Base-by-base conservation (phyloP, 129 eudicot genomes). In the Lonicera japonica region DNA sequence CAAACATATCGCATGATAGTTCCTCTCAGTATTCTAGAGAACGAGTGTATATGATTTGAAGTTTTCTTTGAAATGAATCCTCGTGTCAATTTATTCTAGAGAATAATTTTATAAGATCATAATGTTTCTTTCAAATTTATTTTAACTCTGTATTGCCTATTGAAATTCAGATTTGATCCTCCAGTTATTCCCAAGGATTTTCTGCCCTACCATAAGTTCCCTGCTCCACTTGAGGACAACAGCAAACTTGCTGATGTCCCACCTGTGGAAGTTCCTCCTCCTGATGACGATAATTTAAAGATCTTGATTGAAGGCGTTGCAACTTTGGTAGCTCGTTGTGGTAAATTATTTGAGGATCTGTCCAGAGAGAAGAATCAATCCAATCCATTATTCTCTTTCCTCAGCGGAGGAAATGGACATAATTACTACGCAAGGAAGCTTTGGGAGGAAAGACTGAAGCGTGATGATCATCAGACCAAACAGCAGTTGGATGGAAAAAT, bases 241-340 rank as follows among this genome's bases (percentile, higher is more conserved):
- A 61, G 48, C 56, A 70, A 75, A 60, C 25, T 34, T 60, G 39
- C 64, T 36, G 88, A 76, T 66, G 70, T 57, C 17, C 82, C 96
- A 70, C 95, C 96, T 10, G 63, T 80, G n/a, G 95, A 85, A 54
- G 88, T 83, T 64, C 85, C 95, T 67, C 83, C 91, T 58, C 99
- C 99, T 1, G 83, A 56, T 77, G 96, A 92, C 79, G 80, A 80
- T 52, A 79, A 72, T 67, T 77, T 85, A 22, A 92, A 80, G 77
- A 66, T 92, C 67, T 64, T 88, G 70, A 82, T 85, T 17, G 96
- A 92, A 61, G 99, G 99, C 29, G 90, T 92, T 72, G 99, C 99
- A 41, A 74, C 86, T 66, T 63, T 92, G 61, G 99, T 92, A 39
- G 95, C 99, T 74, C 96, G 99, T 61, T 92, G 91, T 65, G 99